A percentile compares a stretch with the other conserved stretches of the same genome.
Conservation (phyloP, 2,329 filamentous ascomycete species). For the Aspergillus cejpii region DNA sequence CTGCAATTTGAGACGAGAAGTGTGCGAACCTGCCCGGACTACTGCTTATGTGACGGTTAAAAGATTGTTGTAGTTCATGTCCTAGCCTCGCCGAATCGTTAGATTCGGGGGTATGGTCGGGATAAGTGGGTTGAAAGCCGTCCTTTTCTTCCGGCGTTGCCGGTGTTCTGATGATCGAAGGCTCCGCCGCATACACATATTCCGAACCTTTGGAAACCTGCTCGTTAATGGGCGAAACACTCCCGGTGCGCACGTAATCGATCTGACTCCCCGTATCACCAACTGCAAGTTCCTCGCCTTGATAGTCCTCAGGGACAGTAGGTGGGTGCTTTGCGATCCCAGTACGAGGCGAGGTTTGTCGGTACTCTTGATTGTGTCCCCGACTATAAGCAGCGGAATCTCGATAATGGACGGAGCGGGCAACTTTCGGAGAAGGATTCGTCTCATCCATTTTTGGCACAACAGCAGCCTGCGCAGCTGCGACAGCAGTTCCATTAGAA, state of each 20-base stretch:
- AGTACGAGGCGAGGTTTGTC: background rate
- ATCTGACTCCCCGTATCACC: constrained; percentile 1
- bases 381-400: constrained; percentile 2
- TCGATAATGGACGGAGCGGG: constrained; percentile 3
- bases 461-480: constrained; percentile 26
- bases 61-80: constrained; percentile 14
- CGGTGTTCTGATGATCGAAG: constrained; percentile 7
- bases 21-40: constrained; percentile 53
- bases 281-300: constrained; percentile 31
- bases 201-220: background rate
- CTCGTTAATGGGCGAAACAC: constrained; percentile 4
- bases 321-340: constrained; percentile 33
- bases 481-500: constrained; percentile 26
- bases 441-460: constrained; percentile 13
- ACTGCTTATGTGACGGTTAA: constrained; percentile 35
- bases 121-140: constrained; percentile 8
- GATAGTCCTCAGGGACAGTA: constrained; percentile 38
- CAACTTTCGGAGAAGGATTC: background rate
- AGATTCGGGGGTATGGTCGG: constrained; percentile 18
- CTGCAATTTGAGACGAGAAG: constrained; percentile 48
- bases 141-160: constrained; percentile 11
- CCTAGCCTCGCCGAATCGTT: constrained; percentile 14
- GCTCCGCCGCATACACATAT: background rate
- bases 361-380: background rate
- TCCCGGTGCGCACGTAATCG: background rate